A percentile compares a stretch with the other conserved stretches of the same genome.
Conservation (phyloP, 2,329 filamentous ascomycete species). For the Stagonosporopsis vannaccii region DNA sequence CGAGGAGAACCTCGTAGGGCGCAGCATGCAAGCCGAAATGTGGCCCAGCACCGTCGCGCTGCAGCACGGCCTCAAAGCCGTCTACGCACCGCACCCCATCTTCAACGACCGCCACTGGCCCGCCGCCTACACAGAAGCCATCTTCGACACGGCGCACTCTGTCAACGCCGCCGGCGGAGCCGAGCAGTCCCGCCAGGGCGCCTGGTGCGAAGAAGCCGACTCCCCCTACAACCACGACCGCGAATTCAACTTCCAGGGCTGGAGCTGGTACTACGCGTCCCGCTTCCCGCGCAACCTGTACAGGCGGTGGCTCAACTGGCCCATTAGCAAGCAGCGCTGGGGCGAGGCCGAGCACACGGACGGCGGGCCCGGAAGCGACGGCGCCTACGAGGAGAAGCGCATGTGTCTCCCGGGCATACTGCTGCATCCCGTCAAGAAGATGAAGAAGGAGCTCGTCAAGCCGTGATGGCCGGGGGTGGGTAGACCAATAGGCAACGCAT, state of each 20-base stretch:
- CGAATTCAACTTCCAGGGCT: slow-evolving; percentile 86
- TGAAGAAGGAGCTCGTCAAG: slow-evolving; percentile 38
- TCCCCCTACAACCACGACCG: slow-evolving; percentile 65
- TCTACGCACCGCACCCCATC: slow-evolving; percentile 87
- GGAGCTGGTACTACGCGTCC: slow-evolving; percentile 92
- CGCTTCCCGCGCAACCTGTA: slow-evolving; percentile 84
- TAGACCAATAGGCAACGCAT: no score
- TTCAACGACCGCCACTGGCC: slow-evolving; percentile 91
- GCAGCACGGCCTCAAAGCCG: slow-evolving; percentile 91
- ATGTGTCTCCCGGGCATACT: slow-evolving; percentile 94
- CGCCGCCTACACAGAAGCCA: slow-evolving; percentile 74
- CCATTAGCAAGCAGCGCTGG: slow-evolving; percentile 79
- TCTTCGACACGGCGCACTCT: slow-evolving; percentile 70
- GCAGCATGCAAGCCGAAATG: slow-evolving; percentile 96
- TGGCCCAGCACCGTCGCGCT: slow-evolving; percentile 88
- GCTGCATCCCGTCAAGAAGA: slow-evolving; percentile 83
- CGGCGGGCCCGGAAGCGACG: slow-evolving; percentile 46
- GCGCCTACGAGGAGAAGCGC: slow-evolving; percentile 67
- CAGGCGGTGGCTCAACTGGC: slow-evolving; percentile 83
- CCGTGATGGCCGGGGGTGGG: no score
- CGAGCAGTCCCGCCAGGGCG: slow-evolving; percentile 66
- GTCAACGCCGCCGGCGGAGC: slow-evolving; percentile 50
- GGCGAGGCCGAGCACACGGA: slow-evolving; percentile 74
- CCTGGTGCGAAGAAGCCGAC: slow-evolving; percentile 54
- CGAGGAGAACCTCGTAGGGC: slow-evolving; percentile 83